A percentile compares a stretch with the other conserved stretches of the same genome.
These are phyloP conservation scores for Pyricularia grisea DNA, from an alignment of 2,329 filamentous ascomycete genomes.

Conservation along the genomic window DNA sequence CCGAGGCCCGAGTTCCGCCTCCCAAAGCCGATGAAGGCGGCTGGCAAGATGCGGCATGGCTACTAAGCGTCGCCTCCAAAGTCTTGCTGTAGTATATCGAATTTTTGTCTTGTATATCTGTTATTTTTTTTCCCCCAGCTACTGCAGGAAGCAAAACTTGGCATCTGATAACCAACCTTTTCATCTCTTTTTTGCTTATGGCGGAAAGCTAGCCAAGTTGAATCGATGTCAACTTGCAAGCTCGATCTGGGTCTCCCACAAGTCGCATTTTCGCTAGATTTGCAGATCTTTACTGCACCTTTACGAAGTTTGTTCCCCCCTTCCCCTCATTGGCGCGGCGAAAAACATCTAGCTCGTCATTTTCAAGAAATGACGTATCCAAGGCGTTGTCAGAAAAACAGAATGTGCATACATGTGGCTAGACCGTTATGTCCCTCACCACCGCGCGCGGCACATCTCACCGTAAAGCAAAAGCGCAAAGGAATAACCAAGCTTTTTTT, in stretches of 20 bases:
- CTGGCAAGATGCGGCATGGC: conserved; percentile 61
- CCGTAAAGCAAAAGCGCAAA: background rate
- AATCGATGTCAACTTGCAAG: background rate
- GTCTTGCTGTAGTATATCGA: conserved; percentile 37
- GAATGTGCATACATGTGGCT: background rate
- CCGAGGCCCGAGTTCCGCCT: conserved; percentile 36
- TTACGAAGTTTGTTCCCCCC: background rate
- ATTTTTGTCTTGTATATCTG: background rate
- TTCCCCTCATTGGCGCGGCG: background rate
- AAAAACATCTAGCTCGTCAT: background rate
- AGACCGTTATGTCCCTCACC: background rate
- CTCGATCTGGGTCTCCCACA: background rate
- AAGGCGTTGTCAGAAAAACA: background rate
- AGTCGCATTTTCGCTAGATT: background rate
- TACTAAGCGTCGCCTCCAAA: conserved; percentile 55
- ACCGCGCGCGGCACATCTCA: too few relatives aligned
- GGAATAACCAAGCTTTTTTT: background rate
- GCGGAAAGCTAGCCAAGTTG: background rate
- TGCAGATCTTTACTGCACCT: background rate
- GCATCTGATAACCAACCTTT: background rate
- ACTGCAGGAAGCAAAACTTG: background rate
- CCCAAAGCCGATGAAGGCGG: conserved; percentile 46
- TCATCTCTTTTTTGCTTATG: background rate
- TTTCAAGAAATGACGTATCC: background rate
- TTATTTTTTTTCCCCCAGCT: background rate